phyloP scores from a whole-genome alignment of 78 protist genomes.

The Guillardia theta region DNA sequence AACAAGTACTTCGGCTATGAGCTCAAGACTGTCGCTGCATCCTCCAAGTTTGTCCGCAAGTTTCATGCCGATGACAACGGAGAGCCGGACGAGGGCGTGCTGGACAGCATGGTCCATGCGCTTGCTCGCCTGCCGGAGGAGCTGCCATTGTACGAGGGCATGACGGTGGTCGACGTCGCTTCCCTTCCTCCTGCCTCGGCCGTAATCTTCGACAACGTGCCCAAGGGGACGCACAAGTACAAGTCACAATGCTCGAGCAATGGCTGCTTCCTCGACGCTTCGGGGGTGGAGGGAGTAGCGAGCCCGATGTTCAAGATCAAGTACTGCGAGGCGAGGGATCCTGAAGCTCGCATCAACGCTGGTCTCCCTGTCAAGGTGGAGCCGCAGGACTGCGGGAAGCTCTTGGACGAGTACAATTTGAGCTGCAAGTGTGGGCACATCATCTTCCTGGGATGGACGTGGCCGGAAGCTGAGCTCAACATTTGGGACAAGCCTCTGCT shows the following conservation, averaged over 20 bases:
- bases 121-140: not conserved
- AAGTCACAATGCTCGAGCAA: not conserved
- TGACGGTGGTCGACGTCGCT: not conserved
- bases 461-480: not conserved
- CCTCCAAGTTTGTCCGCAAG: not conserved
- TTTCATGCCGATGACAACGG: no score
- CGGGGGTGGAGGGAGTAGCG: not conserved
- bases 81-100: no score
- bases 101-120: not conserved
- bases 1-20: not conserved
- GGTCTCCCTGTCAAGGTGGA: not conserved
- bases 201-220: not conserved
- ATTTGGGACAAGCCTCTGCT: not conserved
- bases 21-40: not conserved
- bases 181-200: not conserved
- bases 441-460: not conserved
- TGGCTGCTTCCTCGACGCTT: not conserved
- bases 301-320: not conserved
- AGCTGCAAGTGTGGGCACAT: not conserved
- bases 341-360: not conserved
- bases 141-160: not conserved
- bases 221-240: not conserved
- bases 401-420: not conserved
- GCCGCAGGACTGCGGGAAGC: not conserved
- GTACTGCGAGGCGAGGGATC: conserved; percentile 7